Conservation (phyloP, 192 early-diverging fungal species). For the Coemansia sp. region DNA sequence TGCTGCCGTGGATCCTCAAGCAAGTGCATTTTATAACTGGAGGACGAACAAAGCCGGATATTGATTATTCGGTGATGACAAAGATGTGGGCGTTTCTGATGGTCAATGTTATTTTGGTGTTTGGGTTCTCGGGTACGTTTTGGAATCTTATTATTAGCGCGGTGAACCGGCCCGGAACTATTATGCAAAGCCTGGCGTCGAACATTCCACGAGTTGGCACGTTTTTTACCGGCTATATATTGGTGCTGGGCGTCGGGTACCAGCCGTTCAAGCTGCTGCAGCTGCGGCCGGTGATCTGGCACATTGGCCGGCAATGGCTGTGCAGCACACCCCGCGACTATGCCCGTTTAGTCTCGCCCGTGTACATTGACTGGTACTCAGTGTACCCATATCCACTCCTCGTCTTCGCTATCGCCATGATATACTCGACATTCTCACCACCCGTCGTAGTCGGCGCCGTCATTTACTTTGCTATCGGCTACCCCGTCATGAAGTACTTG, state of each 20-base stretch:
- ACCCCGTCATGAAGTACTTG: slow-evolving; percentile 73
- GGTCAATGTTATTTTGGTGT: slow-evolving; percentile 73
- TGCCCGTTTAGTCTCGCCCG: slow-evolving; percentile 70
- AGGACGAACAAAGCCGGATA: slow-evolving; percentile 42
- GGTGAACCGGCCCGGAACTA: slow-evolving; percentile 61
- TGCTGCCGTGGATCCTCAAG: slow-evolving; percentile 70
- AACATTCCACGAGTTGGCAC: slow-evolving; percentile 70
- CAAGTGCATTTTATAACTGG: slow-evolving; percentile 47
- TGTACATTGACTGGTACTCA: slow-evolving; percentile 67
- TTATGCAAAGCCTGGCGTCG: slow-evolving; percentile 63
- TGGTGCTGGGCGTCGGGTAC: slow-evolving; percentile 71
- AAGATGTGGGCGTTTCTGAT: slow-evolving; percentile 77
- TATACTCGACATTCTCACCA: slow-evolving; percentile 76
- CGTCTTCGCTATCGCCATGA: slow-evolving; percentile 69
- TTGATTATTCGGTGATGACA: slow-evolving; percentile 57
- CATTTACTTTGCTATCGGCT: slow-evolving; percentile 66
- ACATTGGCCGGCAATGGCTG: slow-evolving; percentile 57
- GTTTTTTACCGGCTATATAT: slow-evolving; percentile 75
- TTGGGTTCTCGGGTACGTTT: slow-evolving; percentile 70
- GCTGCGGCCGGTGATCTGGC: slow-evolving; percentile 63
- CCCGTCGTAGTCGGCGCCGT: slow-evolving; percentile 69
- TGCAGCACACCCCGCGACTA: slow-evolving; percentile 80
- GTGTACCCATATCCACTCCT: slow-evolving; percentile 71
- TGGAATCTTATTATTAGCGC: slow-evolving; percentile 65
- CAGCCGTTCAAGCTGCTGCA: slow-evolving; percentile 72